A percentile compares a stretch with the other conserved stretches of the same genome.
Evolutionary conservation across 2,329 filamentous ascomycete species (phyloP).

Genomic region (Beauveria scarabaeidicola): DNA sequence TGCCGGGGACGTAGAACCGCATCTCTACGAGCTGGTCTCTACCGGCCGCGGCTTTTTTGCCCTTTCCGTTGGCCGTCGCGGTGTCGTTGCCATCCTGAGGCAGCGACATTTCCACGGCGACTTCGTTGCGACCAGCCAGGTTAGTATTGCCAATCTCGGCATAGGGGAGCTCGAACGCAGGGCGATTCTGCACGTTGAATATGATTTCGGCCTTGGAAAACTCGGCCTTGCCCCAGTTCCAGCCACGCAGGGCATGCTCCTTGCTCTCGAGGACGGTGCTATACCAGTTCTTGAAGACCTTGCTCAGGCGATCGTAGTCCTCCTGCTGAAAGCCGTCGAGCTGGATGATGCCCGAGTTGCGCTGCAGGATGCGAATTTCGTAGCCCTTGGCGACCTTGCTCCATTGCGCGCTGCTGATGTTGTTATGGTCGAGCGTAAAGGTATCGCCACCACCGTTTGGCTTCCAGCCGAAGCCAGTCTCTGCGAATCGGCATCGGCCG

Average conservation of each 20-base stretch:
- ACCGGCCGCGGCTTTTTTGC: conserved; percentile 82
- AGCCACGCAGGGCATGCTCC: conserved; percentile 90
- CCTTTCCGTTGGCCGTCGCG: conserved; percentile 65
- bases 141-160: conserved; percentile 98
- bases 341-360: conserved; percentile 79
- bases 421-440: conserved; percentile 82
- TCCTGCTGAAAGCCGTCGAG: conserved; percentile 93
- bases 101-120: conserved; percentile 86
- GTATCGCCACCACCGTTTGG: conserved; percentile 78
- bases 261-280: conserved; percentile 84
- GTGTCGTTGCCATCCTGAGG: conserved; percentile 63
- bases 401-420: conserved; percentile 87
- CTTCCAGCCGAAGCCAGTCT: conserved; percentile 94
- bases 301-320: conserved; percentile 83
- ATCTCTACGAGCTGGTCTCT: conserved; percentile 95
- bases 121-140: conserved; percentile 92
- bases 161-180: conserved; percentile 94
- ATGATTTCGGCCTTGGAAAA: conserved; percentile 90
- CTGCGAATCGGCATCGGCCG: conserved; percentile 90
- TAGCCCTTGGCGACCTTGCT: conserved; percentile 86
- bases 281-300: conserved; percentile 98
- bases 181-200: conserved; percentile 95
- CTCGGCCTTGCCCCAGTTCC: conserved; percentile 99
- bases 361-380: conserved; percentile 84
- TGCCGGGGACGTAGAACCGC: conserved; percentile 96